Conservation (phyloP, 148 eudicot genomes). For the Camellia sinensis region DNA sequence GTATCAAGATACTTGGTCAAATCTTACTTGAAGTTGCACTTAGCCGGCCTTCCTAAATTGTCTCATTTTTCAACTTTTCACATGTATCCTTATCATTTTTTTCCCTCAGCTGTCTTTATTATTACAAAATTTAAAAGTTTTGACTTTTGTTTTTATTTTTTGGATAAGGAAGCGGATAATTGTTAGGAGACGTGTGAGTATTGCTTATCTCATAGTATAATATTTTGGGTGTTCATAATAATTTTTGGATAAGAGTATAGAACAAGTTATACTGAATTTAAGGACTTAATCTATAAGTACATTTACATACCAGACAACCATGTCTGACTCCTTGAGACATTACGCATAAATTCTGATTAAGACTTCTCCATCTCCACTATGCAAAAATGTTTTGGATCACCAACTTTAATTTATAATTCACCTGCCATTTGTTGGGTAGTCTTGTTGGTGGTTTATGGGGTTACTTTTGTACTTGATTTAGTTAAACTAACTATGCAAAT, state of each 20-base stretch:
- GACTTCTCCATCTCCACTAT: background rate
- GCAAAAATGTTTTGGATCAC: background rate
- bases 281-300: too few species aligned
- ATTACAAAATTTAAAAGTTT: background rate
- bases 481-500: background rate
- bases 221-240: too few species aligned
- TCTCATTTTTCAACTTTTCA: background rate
- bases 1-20: too few species aligned
- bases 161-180: too few species aligned
- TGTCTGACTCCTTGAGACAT: background rate
- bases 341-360: background rate
- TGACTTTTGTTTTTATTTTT: too few species aligned
- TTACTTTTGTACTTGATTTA: background rate
- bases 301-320: background rate
- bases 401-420: background rate
- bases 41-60: too few species aligned
- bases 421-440: background rate
- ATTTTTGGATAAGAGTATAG: too few species aligned
- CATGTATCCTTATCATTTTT: background rate
- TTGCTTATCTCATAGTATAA: too few species aligned
- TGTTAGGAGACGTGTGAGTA: too few species aligned
- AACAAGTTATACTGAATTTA: too few species aligned
- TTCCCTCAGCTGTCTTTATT: background rate
- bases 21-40: background rate
- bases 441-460: background rate